A percentile compares a stretch with the other conserved stretches of the same genome.
Conservation (phyloP, 1,284 basidiomycete species). For the Cryptococcus sp. region DNA sequence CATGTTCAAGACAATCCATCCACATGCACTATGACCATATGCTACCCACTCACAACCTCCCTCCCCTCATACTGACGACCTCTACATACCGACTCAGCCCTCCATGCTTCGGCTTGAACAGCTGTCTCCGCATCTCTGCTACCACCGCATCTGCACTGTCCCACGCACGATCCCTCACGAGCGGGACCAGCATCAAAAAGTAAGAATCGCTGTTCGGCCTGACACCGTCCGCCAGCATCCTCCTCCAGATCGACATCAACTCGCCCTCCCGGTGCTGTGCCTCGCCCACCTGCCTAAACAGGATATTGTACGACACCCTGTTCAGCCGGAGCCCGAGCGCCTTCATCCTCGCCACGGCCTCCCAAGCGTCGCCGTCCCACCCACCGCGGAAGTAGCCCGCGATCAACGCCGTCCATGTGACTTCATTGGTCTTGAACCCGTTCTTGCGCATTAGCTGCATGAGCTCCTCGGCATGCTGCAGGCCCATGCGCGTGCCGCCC, state of each 20-base stretch:
- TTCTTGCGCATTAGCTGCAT: conserved; percentile 66
- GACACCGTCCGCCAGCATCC: conserved; percentile 59
- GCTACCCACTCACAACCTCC: conserved; percentile 4
- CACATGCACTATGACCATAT: not conserved
- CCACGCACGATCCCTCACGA: conserved; percentile 59
- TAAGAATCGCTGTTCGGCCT: conserved; percentile 64
- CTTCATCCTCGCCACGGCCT: conserved; percentile 63
- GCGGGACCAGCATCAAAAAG: conserved; percentile 65
- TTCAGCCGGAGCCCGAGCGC: conserved; percentile 57
- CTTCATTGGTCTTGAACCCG: conserved; percentile 34
- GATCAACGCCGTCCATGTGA: conserved; percentile 51
- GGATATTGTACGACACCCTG: conserved; percentile 66
- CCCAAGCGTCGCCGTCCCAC: conserved; percentile 43
- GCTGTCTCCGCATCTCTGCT: conserved; percentile 57
- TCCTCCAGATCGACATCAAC: conserved; percentile 58
- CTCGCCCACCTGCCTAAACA: conserved; percentile 63
- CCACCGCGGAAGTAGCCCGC: conserved; percentile 46
- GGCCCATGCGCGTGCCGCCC: conserved; percentile 55
- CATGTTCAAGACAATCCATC: not conserved
- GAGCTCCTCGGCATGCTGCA: conserved; percentile 64
- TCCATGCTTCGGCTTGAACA: conserved; percentile 47
- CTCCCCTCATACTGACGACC: conserved; percentile 43
- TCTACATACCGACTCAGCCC: conserved; percentile 51
- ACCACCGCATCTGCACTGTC: conserved; percentile 60
- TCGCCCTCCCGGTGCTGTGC: conserved; percentile 37